Base-by-base conservation (phyloP, 805 yeast species). In the Yarrowia porcina region DNA sequence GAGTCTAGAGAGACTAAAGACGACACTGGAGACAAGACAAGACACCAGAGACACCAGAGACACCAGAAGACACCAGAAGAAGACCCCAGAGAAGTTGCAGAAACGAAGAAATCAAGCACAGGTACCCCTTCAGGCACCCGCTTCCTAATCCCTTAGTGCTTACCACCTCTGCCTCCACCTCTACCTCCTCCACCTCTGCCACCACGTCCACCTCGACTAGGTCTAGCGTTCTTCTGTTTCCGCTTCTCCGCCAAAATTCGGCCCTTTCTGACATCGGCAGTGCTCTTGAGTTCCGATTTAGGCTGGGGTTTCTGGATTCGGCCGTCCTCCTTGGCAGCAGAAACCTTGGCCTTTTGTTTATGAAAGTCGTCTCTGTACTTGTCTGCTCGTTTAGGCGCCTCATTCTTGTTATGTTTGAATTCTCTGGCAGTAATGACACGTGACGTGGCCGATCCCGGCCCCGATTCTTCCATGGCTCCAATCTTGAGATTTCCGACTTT, bases 331-430 rank as follows among this genome's bases (percentile, higher is more conserved):
- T 86, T 70, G 2, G 98, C 98, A 68, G 83, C 84, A 61, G 83
- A 83, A 54, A 89, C 93, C 76, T 88, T 87, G 78, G 85, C 85
- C 83, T 88, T 85, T 73, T 93, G 97, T 67, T 80, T 80, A 65
- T 84, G 81, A 76, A 83, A 94, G 75, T 94, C 92, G 71, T 92
- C 97, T 76, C 98, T 84, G 68, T 79, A 84, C 75, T 83, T 90
- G 71, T 91, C 97, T n/a, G 99, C 97, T 41, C 86, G 76, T 71
- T 85, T 89, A 41, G 99, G 99, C 1, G 97, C 92, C 65, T 82
- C 82, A 50, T 77, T 77, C 70, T 82, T 83, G 66, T 85, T 84
- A 72, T 94, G 98, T 74, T 84, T 84, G 79, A 84, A 90, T n/a
- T 59, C 54, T 17, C 54, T 21, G 13, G 54, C 63, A 1, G 32